Base-by-base conservation (phyloP, 192 early-diverging fungal genomes). In the Spizellomyces punctatus region DNA sequence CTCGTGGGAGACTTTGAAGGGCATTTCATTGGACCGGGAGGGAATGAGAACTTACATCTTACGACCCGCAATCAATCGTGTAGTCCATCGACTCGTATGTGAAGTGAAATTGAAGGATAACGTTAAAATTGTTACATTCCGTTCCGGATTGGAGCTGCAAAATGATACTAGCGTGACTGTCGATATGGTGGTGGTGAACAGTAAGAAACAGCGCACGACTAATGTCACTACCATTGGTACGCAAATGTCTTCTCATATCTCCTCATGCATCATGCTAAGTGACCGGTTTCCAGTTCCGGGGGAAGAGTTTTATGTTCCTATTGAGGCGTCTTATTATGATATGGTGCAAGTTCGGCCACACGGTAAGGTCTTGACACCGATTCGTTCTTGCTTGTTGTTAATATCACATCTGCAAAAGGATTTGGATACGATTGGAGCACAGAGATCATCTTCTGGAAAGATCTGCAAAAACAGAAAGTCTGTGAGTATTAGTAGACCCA, bases 1-100 rank as follows among this genome's bases (percentile, higher is more conserved):
- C 4, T 83, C 91, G 1, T 97, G 96, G 95, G 96, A 99, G 78
- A 93, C 91, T 70, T 81, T 98, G 48, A 95, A 93, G 61, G 89
- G 89, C 9, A 88, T 98, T 50, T 78, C 89, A 59, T 92, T 99
- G 2, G 98, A 99, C 76, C 82, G 91, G 21, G 96, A 98, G 78
- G 93, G 94, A 6, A 83, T 86, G 42, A 86, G 86, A 60, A 75
- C 92, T 45, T 95, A 96, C 71, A 76, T 90, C 19, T 76, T 99
- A 63, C 84, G 93, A 54, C 97, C 97, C 0, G 85, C 91, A 16
- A 60, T 96, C 17, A 88, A 93, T 54, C 82, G 87, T 54, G 88
- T 96, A 21, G 73, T 86, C 22, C 93, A 99, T 78, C 86, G 89
- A 3, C 73, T 99, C 42, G 92, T 94, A 0, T 91, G 95, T 44